Conservation (phyloP, 2,329 filamentous ascomycete genomes). For the Gaeumannomyces tritici region DNA sequence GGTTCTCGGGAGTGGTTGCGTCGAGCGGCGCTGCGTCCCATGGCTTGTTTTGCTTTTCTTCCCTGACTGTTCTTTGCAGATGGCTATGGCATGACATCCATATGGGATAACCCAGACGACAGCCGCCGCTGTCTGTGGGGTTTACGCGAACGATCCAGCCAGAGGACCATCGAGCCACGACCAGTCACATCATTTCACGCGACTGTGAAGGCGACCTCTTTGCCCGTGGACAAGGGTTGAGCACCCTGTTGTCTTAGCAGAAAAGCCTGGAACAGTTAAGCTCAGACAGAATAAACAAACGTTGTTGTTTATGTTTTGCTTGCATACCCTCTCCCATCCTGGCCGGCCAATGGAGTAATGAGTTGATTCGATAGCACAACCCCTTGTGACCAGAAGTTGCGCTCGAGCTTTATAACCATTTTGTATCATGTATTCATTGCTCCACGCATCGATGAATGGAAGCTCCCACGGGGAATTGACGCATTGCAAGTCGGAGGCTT, state of each 20-base stretch:
- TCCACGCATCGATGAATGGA: no score
- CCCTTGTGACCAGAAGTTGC: neutral
- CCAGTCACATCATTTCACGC: neutral
- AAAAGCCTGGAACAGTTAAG: neutral
- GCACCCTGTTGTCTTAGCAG: neutral
- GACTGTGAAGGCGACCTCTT: neutral
- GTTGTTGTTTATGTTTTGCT: neutral
- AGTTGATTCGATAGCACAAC: neutral
- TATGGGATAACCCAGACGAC: neutral
- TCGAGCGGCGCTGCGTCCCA: neutral
- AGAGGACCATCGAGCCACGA: neutral
- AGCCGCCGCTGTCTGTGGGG: neutral
- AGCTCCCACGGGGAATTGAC: neutral
- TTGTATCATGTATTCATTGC: no score
- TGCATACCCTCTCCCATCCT: neutral
- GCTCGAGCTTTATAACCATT: neutral
- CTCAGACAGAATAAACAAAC: neutral
- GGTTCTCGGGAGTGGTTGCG: neutral
- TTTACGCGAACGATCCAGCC: neutral
- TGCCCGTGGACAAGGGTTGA: neutral
- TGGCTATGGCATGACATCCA: neutral
- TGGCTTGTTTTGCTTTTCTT: neutral
- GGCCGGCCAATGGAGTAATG: neutral
- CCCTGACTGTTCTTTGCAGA: neutral
- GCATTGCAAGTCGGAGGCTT: no score